Conservation (phyloP, 441 rosid genomes). For the Corymbia citriodora region DNA sequence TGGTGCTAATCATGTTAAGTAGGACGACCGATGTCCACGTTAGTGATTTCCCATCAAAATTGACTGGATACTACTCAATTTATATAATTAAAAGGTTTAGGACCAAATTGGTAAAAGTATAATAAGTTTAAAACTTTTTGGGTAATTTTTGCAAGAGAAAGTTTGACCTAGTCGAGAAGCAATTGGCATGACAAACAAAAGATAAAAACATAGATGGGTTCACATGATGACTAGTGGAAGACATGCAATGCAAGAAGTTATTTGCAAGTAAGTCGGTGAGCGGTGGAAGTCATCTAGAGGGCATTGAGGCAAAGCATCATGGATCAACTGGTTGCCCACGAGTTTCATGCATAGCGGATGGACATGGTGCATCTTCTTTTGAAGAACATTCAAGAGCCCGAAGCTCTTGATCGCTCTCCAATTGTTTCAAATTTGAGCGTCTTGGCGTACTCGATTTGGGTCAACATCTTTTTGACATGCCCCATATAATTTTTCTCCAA, state of each 20-base stretch:
- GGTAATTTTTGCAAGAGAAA: not conserved
- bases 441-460: not conserved
- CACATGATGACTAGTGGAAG: not conserved
- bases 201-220: not conserved
- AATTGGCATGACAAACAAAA: not conserved
- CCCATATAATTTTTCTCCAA: too few species aligned
- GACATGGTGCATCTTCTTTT: not conserved
- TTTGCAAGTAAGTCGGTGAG: not conserved
- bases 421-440: too few species aligned
- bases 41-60: too few species aligned
- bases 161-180: not conserved
- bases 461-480: not conserved
- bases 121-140: too few species aligned
- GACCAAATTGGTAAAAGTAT: too few species aligned
- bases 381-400: not conserved
- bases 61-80: fast-evolving
- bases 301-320: not conserved
- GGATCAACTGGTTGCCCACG: not conserved
- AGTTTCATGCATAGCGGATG: not conserved
- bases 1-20: fast-evolving
- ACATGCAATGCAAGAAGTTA: not conserved
- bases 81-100: too few species aligned
- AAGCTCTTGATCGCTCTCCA: not conserved
- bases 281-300: not conserved
- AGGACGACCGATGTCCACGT: fast-evolving